A percentile compares a stretch with the other conserved stretches of the same genome.
Conservation (phyloP, 2,329 filamentous ascomycete genomes). For the Penicillium sp. region DNA sequence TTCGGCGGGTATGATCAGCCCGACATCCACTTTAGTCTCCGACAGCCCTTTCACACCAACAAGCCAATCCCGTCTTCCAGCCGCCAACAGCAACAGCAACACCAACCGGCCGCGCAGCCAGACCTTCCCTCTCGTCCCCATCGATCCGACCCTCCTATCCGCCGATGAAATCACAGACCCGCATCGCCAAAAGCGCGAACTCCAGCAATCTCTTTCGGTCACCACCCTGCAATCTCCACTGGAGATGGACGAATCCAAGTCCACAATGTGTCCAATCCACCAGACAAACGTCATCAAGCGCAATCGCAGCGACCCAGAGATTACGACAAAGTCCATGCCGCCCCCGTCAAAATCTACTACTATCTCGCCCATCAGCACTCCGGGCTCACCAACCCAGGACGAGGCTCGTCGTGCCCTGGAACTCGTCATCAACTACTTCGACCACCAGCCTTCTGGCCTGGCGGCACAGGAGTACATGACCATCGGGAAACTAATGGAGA, state of each 20-base stretch:
- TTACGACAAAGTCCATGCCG: conserved; percentile 43
- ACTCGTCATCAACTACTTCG: conserved; percentile 77
- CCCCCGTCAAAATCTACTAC: conserved; percentile 41
- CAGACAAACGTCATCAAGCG: conserved; percentile 39
- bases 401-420: conserved; percentile 80
- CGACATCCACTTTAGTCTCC: conserved; percentile 74
- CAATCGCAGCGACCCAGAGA: conserved; percentile 46
- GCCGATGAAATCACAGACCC: conserved; percentile 52
- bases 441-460: conserved; percentile 66
- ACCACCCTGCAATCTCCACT: conserved; percentile 53
- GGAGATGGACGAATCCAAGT: conserved; percentile 43
- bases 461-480: conserved; percentile 76
- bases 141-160: conserved; percentile 53
- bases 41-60: conserved; percentile 67
- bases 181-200: conserved; percentile 53
- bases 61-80: conserved; percentile 50
- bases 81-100: conserved; percentile 54
- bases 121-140: conserved; percentile 69
- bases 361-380: conserved; percentile 54
- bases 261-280: conserved; percentile 27
- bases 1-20: conserved; percentile 69
- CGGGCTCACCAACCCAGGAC: conserved; percentile 73
- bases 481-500: conserved; percentile 80
- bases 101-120: conserved; percentile 80
- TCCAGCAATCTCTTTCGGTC: conserved; percentile 40